Evolutionary conservation across 225 moss, liverwort and hornwort genomes (phyloP), one percentile per base, ranked within the genome.

Genomic region (Straminergon stramineum): DNA sequence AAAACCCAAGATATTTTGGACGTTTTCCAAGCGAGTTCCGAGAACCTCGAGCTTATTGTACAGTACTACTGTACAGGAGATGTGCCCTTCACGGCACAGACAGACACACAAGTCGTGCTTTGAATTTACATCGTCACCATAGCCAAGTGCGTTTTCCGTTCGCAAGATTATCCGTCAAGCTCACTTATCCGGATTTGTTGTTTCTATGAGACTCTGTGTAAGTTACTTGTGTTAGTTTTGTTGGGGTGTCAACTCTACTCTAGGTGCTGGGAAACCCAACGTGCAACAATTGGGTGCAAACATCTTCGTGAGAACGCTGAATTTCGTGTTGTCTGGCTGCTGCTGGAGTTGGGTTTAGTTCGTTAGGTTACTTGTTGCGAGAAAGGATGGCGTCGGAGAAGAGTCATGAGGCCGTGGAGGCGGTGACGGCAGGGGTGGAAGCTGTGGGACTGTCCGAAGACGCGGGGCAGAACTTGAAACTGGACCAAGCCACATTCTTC

Each of bases 401-500:
- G 86, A 91, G 87, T 22, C 91, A 88, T 23, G 78, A 32, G 41
- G 66, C 56, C 34, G 41, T 82, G 79, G 89, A 15, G 23, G 89
- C 85, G 65, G 89, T 88, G 32, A 64, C 90, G 75, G 86, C 77
- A 3, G 91, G 48, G 48, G 90, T 92, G 90, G 94, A 90, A 81
- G 92, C 91, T 28, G 94, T 93, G 85, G 94, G 94, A 16, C 74
- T 93, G 27, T 22, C 93, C 35, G 92, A 93, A 56, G 94, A 95
- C 69, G 87, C 94, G 14, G 94, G 94, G 34, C 93, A 91, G 91
- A 93, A 92, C 90, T 57, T 95, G 93, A 95, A 93, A 78, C 90
- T 95, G 71, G 86, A 95, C 64, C 92, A 95, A 83, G 93, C 93
- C 61, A 95, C 94, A 48, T 91, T 93, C 87, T 95, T 95, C 88